Base-by-base conservation (phyloP, 2,329 filamentous ascomycete species). In the Phaeosphaeria sp. region DNA sequence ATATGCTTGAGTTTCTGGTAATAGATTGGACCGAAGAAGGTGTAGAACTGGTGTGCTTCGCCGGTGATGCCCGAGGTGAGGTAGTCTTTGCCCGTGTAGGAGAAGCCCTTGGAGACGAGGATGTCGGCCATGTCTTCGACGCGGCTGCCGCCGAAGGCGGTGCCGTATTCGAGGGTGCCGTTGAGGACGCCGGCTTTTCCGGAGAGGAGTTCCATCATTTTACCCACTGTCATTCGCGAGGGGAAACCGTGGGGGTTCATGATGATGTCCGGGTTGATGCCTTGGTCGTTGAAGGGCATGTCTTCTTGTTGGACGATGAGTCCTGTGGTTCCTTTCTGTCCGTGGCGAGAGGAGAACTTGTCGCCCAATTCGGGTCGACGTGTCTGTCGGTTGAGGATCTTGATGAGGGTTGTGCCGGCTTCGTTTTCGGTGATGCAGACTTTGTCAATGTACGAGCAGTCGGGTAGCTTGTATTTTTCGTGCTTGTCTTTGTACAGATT, bases 241-340 rank as follows among this genome's bases (percentile, higher is more conserved):
- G 95, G 95, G 84, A 99, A 99, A 88, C 95, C 95, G 80, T 99
- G 95, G 0, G 96, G 95, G 82, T 99, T 99, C 95, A 99, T 99
- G 86, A 99, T 99, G 66, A 99, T 97, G 78, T 99, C 95, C 0
- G 95, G 95, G n/a, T 89, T 90, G 65, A 99, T 87, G 2, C 95
- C 96, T 51, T 85, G 83, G 78, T 99, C 95, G 36, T 91, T 91
- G 80, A 99, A 99, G 0, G 95, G 95, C 88, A 99, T 91, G 74
- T 99, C 95, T 74, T 95, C 93, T 79, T 98, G 94, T 61, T 97
- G 91, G 18, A 94, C 93, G 57, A 99, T 97, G 68, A 98, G 94
- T 55, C 95, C 95, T 1, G 96, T 93, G 20, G 98, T 95, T 81
- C 95, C 95, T 78, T 99, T 99, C 74, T 99, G 95, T 20, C 95